Percentiles rank a stretch among this genome's conserved stretches.
Conservation (phyloP, 2,329 filamentous ascomycete genomes). For the Phoma sp. region DNA sequence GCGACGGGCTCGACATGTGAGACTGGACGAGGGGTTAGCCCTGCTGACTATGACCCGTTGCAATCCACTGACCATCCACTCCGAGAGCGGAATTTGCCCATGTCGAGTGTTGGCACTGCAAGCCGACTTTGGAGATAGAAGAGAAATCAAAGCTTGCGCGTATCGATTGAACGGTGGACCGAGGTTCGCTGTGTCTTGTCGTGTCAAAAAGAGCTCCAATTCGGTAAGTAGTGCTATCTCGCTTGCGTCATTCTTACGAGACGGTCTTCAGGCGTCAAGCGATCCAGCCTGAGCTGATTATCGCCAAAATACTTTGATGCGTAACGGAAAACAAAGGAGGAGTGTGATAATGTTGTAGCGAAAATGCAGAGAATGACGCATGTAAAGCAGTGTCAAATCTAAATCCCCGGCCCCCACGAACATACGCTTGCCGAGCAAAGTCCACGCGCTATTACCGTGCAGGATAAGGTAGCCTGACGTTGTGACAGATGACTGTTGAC, state of each 20-base stretch:
- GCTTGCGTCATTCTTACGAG: conserved; percentile 9
- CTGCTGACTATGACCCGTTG: not conserved
- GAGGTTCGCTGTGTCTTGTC: not conserved
- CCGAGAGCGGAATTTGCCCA: conserved; percentile 42
- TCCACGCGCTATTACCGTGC: no score
- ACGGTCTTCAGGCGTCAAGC: not conserved
- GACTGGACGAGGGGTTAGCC: conserved; percentile 21
- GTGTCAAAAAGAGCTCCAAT: conserved; percentile 3
- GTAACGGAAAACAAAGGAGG: not conserved
- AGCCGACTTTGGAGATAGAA: conserved; percentile 16
- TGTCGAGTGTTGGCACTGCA: conserved; percentile 3
- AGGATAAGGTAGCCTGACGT: no score
- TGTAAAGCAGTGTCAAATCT: no score
- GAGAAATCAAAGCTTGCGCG: conserved; percentile 2
- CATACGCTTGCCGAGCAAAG: no score
- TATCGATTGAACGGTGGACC: not conserved
- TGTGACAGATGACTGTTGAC: no score
- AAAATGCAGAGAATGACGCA: not conserved
- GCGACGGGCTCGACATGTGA: conserved; percentile 40
- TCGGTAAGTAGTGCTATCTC: not conserved
- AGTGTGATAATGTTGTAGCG: not conserved
- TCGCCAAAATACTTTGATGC: not conserved
- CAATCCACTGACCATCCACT: conserved; percentile 38
- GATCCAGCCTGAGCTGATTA: not conserved
- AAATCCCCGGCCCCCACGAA: no score